Evolutionary conservation across 1,139 yeast genomes (phyloP), one percentile per base, ranked within the genome.

Genomic region (Pichia terricola): DNA sequence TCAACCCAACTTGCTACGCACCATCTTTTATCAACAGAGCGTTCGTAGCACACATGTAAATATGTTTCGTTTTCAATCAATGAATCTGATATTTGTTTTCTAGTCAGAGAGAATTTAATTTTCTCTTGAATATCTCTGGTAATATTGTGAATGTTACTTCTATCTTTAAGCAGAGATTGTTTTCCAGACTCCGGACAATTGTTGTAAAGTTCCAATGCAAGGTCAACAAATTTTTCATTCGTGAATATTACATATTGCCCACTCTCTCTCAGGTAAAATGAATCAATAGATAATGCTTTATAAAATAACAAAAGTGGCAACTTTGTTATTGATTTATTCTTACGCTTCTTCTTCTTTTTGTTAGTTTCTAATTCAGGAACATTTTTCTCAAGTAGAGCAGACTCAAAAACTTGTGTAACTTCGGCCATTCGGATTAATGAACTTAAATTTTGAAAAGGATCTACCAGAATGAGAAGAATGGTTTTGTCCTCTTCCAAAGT

Each of bases 1-100:
- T 89, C 96, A 0, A 94, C 73, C 94, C 96, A 87, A 0, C 95
- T 82, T 0, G 87, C 94, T 28, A 81, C 77, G 40, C 87, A 70
- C 96, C 96, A 89, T 46, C 75, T 77, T 50, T 77, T 79, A 58
- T 89, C 96, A 4, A 75, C 69, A 0, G 95, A 83, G 43, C 94
- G 62, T 34, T 88, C 87, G 56, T 88, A 91, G 0, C 95, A 89
- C 30, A 91, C 69, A 59, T 89, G 97, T 35, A 91, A 67, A 52
- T 80, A 84, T 1, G 84, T 71, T 57, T 88, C 96, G 52, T 86
- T 89, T 35, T 69, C 70, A 41, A 66, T 65, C 40, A 68, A 56
- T 35, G 39, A 31, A 27, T 45, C 59, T 30, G 64, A 60, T 59
- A 64, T 49, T 11, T 70, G 63, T 22, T 57, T 59, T 42, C 63